Evolutionary conservation across 495 filamentous ascomycete species (phyloP).

Genomic region (Penicillium herquei): DNA sequence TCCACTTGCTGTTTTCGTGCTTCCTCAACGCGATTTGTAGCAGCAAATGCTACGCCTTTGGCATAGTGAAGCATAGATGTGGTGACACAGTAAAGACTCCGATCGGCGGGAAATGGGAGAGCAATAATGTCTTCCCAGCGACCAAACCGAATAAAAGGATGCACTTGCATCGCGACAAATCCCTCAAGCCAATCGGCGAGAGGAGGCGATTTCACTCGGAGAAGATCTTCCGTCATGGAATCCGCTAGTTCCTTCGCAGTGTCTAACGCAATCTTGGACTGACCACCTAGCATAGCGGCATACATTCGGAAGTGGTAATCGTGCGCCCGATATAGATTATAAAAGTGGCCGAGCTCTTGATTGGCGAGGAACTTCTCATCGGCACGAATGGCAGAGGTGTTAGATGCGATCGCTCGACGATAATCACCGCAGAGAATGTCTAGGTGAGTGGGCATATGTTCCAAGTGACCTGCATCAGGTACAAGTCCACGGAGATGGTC

Average conservation of each 20-base stretch:
- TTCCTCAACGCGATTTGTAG: constrained; percentile 42
- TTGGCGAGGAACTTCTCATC: constrained; percentile 58
- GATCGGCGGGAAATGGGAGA: constrained; percentile 49
- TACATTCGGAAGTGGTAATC: constrained; percentile 69
- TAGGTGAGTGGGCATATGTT: constrained; percentile 71
- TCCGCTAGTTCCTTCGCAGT: constrained; percentile 50
- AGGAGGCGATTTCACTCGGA: constrained; percentile 60
- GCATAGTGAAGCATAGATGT: constrained; percentile 65
- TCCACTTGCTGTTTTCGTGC: constrained; percentile 44
- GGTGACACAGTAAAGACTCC: constrained; percentile 57
- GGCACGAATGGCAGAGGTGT: constrained; percentile 59
- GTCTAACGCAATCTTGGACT: constrained; percentile 54
- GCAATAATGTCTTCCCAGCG: constrained; percentile 57
- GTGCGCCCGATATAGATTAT: constrained; percentile 65
- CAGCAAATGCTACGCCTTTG: constrained; percentile 61
- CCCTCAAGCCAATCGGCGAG: constrained; percentile 74
- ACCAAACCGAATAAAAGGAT: constrained; percentile 66
- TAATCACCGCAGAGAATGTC: constrained; percentile 69
- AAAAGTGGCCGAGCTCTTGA: constrained; percentile 58
- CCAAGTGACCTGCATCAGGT: constrained; percentile 67
- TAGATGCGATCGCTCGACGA: constrained; percentile 56
- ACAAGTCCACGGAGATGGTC: constrained; percentile 60
- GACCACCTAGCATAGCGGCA: constrained; percentile 67
- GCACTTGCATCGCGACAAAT: constrained; percentile 60
- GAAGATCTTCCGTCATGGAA: constrained; percentile 56